Evolutionary conservation across 1,139 yeast species (phyloP).

Genomic region (Starmera stellimalicola): DNA sequence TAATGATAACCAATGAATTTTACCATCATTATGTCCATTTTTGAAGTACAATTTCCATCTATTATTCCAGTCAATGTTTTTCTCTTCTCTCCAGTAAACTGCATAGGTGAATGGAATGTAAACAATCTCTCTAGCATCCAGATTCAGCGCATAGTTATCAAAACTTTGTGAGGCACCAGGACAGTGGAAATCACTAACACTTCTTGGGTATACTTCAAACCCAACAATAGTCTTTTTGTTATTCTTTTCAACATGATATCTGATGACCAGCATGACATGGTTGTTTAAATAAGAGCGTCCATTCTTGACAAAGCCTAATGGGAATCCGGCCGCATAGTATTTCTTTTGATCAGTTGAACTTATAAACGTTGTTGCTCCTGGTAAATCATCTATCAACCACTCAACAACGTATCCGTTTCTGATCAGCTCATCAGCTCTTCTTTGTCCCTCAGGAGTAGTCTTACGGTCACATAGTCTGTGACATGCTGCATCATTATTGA

Average conservation of each 20-base stretch:
- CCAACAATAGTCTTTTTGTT: constrained; percentile 65
- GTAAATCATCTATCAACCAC: constrained; percentile 79
- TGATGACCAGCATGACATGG: constrained; percentile 71
- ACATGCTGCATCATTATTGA: constrained; percentile 60
- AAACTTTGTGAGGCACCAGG: constrained; percentile 60
- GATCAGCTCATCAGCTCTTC: constrained; percentile 52
- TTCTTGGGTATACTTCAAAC: constrained; percentile 82
- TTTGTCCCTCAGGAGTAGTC: constrained; percentile 40
- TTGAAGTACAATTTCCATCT: constrained; percentile 72
- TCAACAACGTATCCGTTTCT: constrained; percentile 68
- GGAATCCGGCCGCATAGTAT: constrained; percentile 82
- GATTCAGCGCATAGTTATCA: constrained; percentile 40
- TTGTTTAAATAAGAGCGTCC: constrained; percentile 58
- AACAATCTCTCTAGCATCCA: constrained; percentile 25
- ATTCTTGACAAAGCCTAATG: constrained; percentile 60
- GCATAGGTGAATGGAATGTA: constrained; percentile 74
- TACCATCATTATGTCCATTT: constrained; percentile 38
- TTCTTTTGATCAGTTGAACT: constrained; percentile 50
- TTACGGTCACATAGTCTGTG: constrained; percentile 55
- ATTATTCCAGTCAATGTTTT: constrained; percentile 51
- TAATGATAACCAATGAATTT: constrained; percentile 65
- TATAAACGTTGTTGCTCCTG: constrained; percentile 82
- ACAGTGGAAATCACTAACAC: constrained; percentile 57
- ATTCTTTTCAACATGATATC: constrained; percentile 52
- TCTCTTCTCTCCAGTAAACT: constrained; percentile 84